Evolutionary conservation across 2,329 filamentous ascomycete genomes (phyloP).

Genomic region (Phialophora expanda): DNA sequence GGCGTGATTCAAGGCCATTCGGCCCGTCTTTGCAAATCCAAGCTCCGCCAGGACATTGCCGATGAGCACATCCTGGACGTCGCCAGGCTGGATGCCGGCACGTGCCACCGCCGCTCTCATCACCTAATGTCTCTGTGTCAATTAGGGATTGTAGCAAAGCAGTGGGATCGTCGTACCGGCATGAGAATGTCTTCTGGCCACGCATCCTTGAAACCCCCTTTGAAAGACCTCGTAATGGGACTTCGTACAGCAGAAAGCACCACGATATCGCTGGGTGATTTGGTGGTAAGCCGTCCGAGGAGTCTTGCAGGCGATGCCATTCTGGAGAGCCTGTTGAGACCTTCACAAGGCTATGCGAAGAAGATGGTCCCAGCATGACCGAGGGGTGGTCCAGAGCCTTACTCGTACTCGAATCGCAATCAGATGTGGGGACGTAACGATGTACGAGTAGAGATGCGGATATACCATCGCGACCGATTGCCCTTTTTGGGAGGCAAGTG

Average conservation of each 20-base stretch:
- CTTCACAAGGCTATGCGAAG: background rate
- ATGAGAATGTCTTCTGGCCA: slow-evolving; percentile 52
- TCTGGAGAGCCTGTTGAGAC: background rate
- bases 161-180: background rate
- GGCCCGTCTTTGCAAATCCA: slow-evolving; percentile 3
- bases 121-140: slow-evolving; percentile 3
- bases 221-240: slow-evolving; percentile 81
- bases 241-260: slow-evolving; percentile 70
- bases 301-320: background rate
- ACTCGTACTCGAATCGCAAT: background rate
- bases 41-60: slow-evolving; percentile 3
- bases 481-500: background rate
- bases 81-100: background rate
- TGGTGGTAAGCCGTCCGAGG: background rate
- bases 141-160: background rate
- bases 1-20: slow-evolving; percentile 2
- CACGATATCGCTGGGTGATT: slow-evolving; percentile 8
- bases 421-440: background rate
- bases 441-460: background rate
- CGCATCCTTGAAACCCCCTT: slow-evolving; percentile 87
- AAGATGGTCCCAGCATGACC: background rate
- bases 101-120: slow-evolving; percentile 5
- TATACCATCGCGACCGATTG: too few species aligned
- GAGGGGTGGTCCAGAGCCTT: background rate
- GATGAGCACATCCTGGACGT: slow-evolving; percentile 2